Conservation (phyloP, 1,139 yeast genomes). For the Debaryomyces sp. region DNA sequence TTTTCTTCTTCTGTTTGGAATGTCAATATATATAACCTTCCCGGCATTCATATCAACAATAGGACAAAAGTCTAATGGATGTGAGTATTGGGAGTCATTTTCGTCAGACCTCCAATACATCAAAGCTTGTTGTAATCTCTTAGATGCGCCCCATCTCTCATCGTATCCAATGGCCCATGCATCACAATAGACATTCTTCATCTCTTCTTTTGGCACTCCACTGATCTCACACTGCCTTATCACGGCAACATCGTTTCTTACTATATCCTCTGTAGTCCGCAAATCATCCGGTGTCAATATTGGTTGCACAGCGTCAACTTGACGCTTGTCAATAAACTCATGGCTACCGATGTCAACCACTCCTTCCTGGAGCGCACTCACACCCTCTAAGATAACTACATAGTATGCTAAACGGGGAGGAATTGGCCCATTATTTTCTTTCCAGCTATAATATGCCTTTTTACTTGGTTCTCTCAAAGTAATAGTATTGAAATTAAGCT, state of each 20-base stretch:
- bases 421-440: conserved; percentile 57
- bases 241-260: conserved; percentile 69
- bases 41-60: conserved; percentile 72
- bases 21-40: conserved; percentile 72
- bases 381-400: conserved; percentile 62
- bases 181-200: conserved; percentile 77
- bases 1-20: conserved; percentile 74
- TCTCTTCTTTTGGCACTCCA: conserved; percentile 65
- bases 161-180: conserved; percentile 88
- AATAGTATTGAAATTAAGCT: conserved; percentile 64
- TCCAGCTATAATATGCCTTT: conserved; percentile 64
- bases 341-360: conserved; percentile 57
- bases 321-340: conserved; percentile 48
- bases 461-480: conserved; percentile 74
- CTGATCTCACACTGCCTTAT: conserved; percentile 72
- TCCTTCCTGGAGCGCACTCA: conserved; percentile 69
- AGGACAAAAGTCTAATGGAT: conserved; percentile 82
- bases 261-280: conserved; percentile 61
- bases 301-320: conserved; percentile 67
- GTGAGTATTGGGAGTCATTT: conserved; percentile 82
- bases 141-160: conserved; percentile 78
- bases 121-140: conserved; percentile 79
- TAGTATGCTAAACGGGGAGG: conserved; percentile 72
- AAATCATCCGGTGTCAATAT: conserved; percentile 73
- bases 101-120: conserved; percentile 78